A percentile compares a stretch with the other conserved stretches of the same genome.
These are phyloP conservation scores for Vigna angularis DNA, from an alignment of 306 rosid genomes.

Conservation along the genomic window DNA sequence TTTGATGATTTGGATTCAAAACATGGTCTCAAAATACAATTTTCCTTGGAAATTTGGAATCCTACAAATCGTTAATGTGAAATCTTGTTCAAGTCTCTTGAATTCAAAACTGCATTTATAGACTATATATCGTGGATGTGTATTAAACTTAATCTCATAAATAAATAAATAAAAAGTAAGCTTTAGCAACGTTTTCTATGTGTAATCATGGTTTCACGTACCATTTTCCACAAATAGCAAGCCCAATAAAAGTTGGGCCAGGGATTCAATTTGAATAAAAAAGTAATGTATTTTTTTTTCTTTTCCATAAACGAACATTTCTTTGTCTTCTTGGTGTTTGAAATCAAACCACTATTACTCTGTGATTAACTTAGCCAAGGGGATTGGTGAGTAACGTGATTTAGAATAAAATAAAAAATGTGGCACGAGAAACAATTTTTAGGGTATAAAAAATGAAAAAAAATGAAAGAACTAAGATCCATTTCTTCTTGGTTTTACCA, in stretches of 20 bases:
- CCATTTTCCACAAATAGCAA: not conserved
- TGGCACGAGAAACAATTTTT: constrained; percentile 20
- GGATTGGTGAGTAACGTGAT: constrained; percentile 4
- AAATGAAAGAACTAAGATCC: not conserved
- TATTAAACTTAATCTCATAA: too few species aligned
- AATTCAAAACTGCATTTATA: too few species aligned
- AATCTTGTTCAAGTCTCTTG: not conserved
- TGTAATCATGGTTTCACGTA: too few species aligned
- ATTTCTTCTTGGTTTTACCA: constrained; percentile 11
- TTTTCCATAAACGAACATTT: not conserved
- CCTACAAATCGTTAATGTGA: not conserved
- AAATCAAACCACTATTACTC: not conserved
- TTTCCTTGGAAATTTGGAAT: constrained; percentile 17
- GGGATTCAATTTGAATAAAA: not conserved
- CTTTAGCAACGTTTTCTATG: too few species aligned
- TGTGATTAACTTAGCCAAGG: not conserved
- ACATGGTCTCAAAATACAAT: constrained; percentile 1
- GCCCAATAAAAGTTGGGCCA: not conserved
- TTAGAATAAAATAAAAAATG: not conserved
- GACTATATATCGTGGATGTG: too few species aligned
- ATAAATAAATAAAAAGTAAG: too few species aligned
- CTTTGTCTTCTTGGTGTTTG: too few species aligned
- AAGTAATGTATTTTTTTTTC: not conserved
- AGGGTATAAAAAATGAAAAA: not conserved
- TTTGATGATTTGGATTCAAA: not conserved